Evolutionary conservation across 257 asterid genomes (phyloP).

Genomic region (Solanum verrucosum): DNA sequence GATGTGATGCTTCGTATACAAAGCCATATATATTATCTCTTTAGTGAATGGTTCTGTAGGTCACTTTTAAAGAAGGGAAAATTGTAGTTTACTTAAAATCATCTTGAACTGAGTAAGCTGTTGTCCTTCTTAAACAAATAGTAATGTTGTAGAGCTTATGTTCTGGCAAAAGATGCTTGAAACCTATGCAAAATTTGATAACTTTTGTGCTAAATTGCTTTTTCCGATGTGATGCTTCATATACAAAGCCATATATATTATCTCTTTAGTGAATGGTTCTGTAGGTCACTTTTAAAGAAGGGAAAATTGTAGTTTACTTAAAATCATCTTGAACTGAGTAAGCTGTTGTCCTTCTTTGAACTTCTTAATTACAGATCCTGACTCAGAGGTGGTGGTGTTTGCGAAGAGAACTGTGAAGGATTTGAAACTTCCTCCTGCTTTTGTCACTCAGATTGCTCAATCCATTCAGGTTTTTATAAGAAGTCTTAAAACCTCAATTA

Average conservation of each 20-base stretch:
- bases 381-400: conserved; percentile 76
- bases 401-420: conserved; percentile 93
- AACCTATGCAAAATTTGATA: not conserved
- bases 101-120: not conserved
- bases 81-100: not conserved
- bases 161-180: not conserved
- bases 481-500: not conserved
- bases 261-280: not conserved
- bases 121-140: not conserved
- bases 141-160: not conserved
- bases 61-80: not conserved
- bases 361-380: conserved; percentile 55
- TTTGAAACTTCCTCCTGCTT: conserved; percentile 90
- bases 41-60: not conserved
- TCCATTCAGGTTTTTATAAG: conserved; percentile 64
- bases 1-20: not conserved
- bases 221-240: not conserved
- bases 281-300: not conserved
- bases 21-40: not conserved
- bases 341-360: not conserved
- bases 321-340: not conserved
- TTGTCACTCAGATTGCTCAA: conserved; percentile 89
- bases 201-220: not conserved
- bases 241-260: not conserved
- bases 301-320: not conserved